Conservation (phyloP, 192 early-diverging fungal species). For the Linnemannia exigua region DNA sequence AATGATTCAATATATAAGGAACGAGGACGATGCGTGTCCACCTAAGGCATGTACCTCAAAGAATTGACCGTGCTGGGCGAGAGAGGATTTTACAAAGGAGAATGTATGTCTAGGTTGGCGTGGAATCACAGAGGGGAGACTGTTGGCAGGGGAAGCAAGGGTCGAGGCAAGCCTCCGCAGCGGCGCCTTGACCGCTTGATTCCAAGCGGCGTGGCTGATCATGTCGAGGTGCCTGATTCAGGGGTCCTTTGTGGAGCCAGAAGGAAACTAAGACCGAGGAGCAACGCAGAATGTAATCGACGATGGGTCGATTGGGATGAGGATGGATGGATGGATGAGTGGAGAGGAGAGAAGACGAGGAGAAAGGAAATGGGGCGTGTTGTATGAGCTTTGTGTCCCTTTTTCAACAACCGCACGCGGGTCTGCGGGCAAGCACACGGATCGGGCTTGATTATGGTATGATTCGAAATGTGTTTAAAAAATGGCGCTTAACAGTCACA, state of each 20-base stretch:
- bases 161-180: slow-evolving; percentile 29
- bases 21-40: neutral
- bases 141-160: neutral
- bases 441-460: neutral
- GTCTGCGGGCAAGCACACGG: neutral
- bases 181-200: slow-evolving; percentile 10
- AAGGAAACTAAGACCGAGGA: neutral
- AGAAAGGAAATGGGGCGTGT: neutral
- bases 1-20: neutral
- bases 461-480: neutral
- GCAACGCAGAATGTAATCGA: neutral
- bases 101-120: neutral
- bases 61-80: neutral
- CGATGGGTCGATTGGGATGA: neutral
- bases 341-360: neutral
- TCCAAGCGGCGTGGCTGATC: slow-evolving; percentile 22
- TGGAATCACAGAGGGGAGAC: neutral
- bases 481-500: slow-evolving; percentile 2
- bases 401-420: neutral
- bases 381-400: neutral
- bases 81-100: neutral
- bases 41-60: neutral
- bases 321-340: neutral
- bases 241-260: neutral
- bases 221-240: neutral